Base-by-base conservation (phyloP, 2,329 filamentous ascomycete genomes). In the Keithomyces neogunnii region DNA sequence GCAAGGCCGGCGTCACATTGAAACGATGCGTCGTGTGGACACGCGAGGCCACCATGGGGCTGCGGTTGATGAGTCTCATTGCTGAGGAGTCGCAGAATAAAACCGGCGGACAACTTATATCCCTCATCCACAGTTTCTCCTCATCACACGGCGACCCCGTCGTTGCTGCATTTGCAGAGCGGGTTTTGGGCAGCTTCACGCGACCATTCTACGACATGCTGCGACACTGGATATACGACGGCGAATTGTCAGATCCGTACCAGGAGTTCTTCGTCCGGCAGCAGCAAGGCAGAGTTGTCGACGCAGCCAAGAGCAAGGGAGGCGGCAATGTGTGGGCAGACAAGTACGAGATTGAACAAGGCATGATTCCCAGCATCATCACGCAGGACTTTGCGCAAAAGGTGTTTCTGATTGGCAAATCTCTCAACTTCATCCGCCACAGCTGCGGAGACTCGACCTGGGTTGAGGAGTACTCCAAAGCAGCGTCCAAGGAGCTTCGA, bases 11-110 rank as follows among this genome's bases (percentile, higher is more conserved):
- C 2, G 92, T 99, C 11, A 99, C 93, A 0, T 73, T 99, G 48
- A 97, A 97, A 67, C 79, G 93, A 64, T 97, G 92, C 61, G 87
- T 99, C 3, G 87, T 99, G 29, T 99, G 95, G 95, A 97, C 91
- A 7, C 82, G 92, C 59, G 95, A 99, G 67, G 89, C 93, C 5
- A 99, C 93, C 1, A 95, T 97, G 85, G 93, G 91, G 1, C 70
- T 99, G 59, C 83, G 93, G 13, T 74, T 99, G 51, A 91, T 99
- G 87, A 95, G 89, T 60, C 69, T 96, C 52, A 96, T 99, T 62
- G 89, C 95, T 0, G 91, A 97, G 63, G 88, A 96, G 64, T 89
- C 92, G 1, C 86, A 85, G 59, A 86, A 81, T 71, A 78, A 77
- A 65, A 90, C 86, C 60, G 93, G 95, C 2, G 93, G 95, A 4